phyloP scores from a whole-genome alignment of 768 basidiomycete genomes.

The Glaciozyma martinii region DNA sequence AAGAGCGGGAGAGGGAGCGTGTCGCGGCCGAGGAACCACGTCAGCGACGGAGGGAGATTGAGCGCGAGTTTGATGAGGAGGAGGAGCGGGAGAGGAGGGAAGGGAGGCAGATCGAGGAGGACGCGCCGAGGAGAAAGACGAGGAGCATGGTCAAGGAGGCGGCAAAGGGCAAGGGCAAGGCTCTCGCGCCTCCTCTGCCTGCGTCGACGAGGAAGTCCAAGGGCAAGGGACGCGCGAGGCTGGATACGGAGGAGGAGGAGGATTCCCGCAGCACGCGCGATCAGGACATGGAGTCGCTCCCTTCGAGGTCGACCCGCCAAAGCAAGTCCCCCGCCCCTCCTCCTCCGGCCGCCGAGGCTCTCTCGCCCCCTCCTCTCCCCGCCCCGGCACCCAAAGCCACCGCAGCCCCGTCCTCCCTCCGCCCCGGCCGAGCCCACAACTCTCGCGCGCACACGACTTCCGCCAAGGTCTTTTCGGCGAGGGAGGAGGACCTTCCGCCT shows the following conservation, averaged over 20 bases:
- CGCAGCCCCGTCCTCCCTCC: constrained; percentile 11
- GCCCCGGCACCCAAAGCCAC: constrained; percentile 5
- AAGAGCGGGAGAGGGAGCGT: constrained; percentile 17
- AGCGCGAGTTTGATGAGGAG: not conserved
- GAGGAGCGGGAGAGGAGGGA: not conserved
- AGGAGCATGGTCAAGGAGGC: constrained; percentile 8
- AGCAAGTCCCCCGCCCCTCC: constrained; percentile 1
- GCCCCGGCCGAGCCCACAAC: constrained; percentile 25
- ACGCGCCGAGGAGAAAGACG: constrained; percentile 9
- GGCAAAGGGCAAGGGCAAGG: not conserved
- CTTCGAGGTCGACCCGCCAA: not conserved
- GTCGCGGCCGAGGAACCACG: not conserved
- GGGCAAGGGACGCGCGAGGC: not conserved
- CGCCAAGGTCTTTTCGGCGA: constrained; percentile 22
- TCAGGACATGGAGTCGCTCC: not conserved
- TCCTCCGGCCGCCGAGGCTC: not conserved
- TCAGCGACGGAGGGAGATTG: constrained; percentile 1
- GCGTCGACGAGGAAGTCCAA: not conserved
- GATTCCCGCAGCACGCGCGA: not conserved
- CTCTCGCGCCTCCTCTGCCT: not conserved
- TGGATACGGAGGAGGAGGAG: not conserved
- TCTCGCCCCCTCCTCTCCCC: not conserved
- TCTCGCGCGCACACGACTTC: constrained; percentile 14
- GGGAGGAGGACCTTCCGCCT: constrained; percentile 28
- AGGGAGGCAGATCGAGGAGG: not conserved